A percentile compares a stretch with the other conserved stretches of the same genome.
These are phyloP conservation scores for Leucosporidium scottii DNA, from an alignment of 768 basidiomycete genomes.

Conservation along the genomic window DNA sequence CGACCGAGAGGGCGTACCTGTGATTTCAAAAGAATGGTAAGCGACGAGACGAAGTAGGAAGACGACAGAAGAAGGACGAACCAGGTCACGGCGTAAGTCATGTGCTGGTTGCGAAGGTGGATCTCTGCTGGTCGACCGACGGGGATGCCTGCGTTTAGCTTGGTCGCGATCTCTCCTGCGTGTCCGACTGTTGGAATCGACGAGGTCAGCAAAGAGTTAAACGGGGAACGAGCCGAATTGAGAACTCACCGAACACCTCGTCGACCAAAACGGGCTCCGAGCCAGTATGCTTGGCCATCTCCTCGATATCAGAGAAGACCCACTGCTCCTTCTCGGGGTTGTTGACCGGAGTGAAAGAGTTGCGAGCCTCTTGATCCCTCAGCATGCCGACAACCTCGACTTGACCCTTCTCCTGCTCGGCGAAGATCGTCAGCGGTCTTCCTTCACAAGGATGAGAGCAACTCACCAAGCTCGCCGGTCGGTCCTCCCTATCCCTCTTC, in stretches of 20 bases:
- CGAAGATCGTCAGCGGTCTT: not conserved
- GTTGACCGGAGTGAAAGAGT: conserved; percentile 84
- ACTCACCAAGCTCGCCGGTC: conserved; percentile 40
- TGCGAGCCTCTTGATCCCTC: conserved; percentile 59
- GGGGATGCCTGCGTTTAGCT: conserved; percentile 65
- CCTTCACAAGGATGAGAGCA: not conserved
- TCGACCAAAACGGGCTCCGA: conserved; percentile 69
- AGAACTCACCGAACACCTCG: conserved; percentile 71
- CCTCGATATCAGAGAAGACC: conserved; percentile 82
- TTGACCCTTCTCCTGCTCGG: conserved; percentile 45
- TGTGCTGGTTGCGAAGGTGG: conserved; percentile 85
- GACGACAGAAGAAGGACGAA: conserved; percentile 37
- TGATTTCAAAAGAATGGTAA: no score
- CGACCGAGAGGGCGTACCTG: not conserved
- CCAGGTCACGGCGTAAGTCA: conserved; percentile 95
- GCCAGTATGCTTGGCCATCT: conserved; percentile 71
- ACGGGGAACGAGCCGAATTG: not conserved
- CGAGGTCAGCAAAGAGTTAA: not conserved
- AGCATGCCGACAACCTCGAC: conserved; percentile 82
- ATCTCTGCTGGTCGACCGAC: conserved; percentile 74
- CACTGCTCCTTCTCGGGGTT: conserved; percentile 68
- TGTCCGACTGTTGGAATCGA: conserved; percentile 60
- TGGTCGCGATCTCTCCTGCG: conserved; percentile 60
- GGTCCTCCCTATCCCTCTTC: conserved; percentile 26
- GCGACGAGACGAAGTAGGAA: not conserved